Base-by-base conservation (phyloP, 176 grass and related monocot species). In the Oryza longistaminata region DNA sequence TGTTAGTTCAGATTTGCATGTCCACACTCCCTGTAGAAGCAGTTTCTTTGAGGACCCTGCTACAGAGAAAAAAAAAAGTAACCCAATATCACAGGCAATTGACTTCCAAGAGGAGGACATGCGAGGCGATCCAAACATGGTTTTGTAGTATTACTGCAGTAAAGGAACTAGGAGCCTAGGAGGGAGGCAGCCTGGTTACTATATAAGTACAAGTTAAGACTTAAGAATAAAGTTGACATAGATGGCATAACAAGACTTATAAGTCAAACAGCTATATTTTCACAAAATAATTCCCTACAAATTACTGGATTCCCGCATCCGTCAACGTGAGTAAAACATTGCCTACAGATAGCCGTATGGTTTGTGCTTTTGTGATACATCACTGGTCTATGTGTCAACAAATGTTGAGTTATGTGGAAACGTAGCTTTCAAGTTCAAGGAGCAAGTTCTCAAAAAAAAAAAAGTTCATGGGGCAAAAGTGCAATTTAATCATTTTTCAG, bases 261-360 rank as follows among this genome's bases (percentile, higher is more conserved):
- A 21, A 86, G 26, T 39, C 55, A 73, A 69, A 49, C 37, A 71
- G 66, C 66, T 42, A 29, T 8, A 88, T 44, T 46, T 33, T 40
- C 5, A 70, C 8, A 7, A 52, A 71, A 35, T 31, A 58, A 17
- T 50, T 21, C 22, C 24, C 58, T 72, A 15, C 40, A 73, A 48
- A 55, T 80, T 66, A 68, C 53, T 46, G 3, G 55, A 68, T 55
- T 22, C 27, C 43, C 67, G 64, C 31, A 6, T 40, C 40, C 43
- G 43, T n/a, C 14, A 58, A n/a, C 19, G 19, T n/a, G 53, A 58
- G 53, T 21, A 62, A 9, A 24, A 60, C 19, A 60, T n/a, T 60
- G 58, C 9, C 58, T 62, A 62, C 58, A 62, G 58, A 62, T 9
- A 24, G 13, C n/a, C 19, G 7, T 22, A 61, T 62, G 8, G 6